phyloP scores from a whole-genome alignment of 345 rosid genomes.

The Clarkia xantiana region DNA sequence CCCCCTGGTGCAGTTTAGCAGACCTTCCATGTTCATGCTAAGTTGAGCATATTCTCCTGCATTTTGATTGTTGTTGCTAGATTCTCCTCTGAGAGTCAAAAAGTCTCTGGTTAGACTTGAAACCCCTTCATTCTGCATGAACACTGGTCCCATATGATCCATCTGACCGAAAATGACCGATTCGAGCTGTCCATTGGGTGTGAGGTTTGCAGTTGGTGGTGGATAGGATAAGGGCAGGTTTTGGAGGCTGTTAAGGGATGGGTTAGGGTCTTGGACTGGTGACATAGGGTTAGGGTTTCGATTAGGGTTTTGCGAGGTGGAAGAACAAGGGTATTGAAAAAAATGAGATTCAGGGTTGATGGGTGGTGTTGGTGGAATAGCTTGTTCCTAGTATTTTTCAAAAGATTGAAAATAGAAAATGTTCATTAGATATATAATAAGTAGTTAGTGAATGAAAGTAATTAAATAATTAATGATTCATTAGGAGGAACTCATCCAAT shows the following conservation, averaged over 20 bases:
- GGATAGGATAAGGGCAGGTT: conserved; percentile 70
- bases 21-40: not conserved
- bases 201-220: conserved; percentile 21
- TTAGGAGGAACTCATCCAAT: too few relatives aligned
- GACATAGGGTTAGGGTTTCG: too few relatives aligned
- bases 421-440: too few relatives aligned
- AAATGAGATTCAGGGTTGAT: not conserved
- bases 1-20: conserved; percentile 2
- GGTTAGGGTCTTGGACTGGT: too few relatives aligned
- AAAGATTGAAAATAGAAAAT: too few relatives aligned
- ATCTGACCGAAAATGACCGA: not conserved
- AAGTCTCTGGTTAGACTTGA: conserved; percentile 14
- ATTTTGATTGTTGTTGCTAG: not conserved
- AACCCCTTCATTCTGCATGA: too few relatives aligned
- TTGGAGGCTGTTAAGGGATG: conserved; percentile 38
- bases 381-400: too few relatives aligned
- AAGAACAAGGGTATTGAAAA: conserved; percentile 13
- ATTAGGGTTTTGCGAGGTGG: conserved; percentile 12
- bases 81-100: conserved; percentile 4
- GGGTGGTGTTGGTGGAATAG: too few relatives aligned
- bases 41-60: too few relatives aligned
- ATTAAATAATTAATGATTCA: too few relatives aligned
- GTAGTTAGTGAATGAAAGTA: too few relatives aligned
- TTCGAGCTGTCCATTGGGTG: conserved; percentile 7
- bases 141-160: not conserved